Evolutionary conservation across 805 yeast genomes (phyloP).

Genomic region (Clavispora asparagi): DNA sequence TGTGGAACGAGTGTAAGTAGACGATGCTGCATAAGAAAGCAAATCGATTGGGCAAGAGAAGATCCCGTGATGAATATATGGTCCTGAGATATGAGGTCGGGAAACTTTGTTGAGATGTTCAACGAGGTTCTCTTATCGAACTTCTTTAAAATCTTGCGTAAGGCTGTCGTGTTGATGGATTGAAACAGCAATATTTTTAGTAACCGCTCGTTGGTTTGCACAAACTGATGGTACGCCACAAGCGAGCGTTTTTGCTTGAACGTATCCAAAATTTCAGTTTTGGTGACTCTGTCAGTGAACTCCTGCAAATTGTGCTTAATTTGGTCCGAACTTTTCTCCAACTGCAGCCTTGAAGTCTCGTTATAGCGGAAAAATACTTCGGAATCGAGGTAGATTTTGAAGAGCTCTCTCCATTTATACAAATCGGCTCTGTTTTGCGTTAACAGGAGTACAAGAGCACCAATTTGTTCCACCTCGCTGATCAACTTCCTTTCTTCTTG

Average conservation of each 20-base stretch:
- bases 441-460: slow-evolving; percentile 19
- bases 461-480: slow-evolving; percentile 37
- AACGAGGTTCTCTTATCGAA: slow-evolving; percentile 69
- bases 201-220: slow-evolving; percentile 48
- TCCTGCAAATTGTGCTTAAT: slow-evolving; percentile 39
- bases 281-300: slow-evolving; percentile 37
- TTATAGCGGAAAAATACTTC: slow-evolving; percentile 57
- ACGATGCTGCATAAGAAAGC: slow-evolving; percentile 50
- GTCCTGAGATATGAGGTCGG: slow-evolving; percentile 36
- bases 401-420: slow-evolving; percentile 66
- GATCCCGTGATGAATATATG: slow-evolving; percentile 41
- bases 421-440: slow-evolving; percentile 46
- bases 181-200: slow-evolving; percentile 57
- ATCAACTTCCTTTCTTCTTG: slow-evolving; percentile 41
- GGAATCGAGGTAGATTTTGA: slow-evolving; percentile 58
- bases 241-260: slow-evolving; percentile 45
- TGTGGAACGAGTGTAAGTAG: slow-evolving; percentile 61
- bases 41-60: slow-evolving; percentile 50
- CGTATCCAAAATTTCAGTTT: slow-evolving; percentile 28
- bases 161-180: slow-evolving; percentile 57
- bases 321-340: slow-evolving; percentile 42
- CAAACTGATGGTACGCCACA: slow-evolving; percentile 45
- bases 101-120: slow-evolving; percentile 42
- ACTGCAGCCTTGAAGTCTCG: slow-evolving; percentile 36
- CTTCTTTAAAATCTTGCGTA: slow-evolving; percentile 64